phyloP scores from a whole-genome alignment of 768 basidiomycete species.

The Dentipellis sp. region DNA sequence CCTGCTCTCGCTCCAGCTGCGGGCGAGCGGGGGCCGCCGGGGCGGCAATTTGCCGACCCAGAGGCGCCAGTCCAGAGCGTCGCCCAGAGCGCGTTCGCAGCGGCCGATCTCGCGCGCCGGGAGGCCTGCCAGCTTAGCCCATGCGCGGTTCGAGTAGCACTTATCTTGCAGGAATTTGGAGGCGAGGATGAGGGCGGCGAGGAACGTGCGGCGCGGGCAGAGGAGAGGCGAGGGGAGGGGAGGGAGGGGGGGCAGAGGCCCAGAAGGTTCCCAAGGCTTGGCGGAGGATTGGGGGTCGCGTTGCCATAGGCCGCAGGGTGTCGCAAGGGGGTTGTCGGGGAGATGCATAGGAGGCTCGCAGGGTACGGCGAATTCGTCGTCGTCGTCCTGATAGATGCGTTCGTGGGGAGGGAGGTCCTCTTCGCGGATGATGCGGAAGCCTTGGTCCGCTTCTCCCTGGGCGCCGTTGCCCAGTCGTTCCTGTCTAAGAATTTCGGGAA shows the following conservation, averaged over 20 bases:
- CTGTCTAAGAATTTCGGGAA: conserved; percentile 50
- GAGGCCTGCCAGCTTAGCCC: conserved; percentile 90
- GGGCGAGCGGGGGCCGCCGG: conserved; percentile 1
- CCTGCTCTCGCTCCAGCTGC: conserved; percentile 10
- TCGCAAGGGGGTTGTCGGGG: conserved; percentile 4
- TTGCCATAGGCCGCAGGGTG: conserved; percentile 1
- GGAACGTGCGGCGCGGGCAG: conserved; percentile 83
- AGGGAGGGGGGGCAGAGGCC: conserved; percentile 26
- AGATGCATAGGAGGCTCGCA: conserved; percentile 7
- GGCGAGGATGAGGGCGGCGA: conserved; percentile 81
- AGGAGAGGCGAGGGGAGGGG: conserved; percentile 70
- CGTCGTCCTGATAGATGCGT: conserved; percentile 28
- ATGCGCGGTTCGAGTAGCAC: conserved; percentile 88
- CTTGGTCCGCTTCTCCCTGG: conserved; percentile 31
- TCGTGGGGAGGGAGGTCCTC: conserved; percentile 25
- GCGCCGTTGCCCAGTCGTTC: conserved; percentile 38
- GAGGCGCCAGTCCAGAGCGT: conserved; percentile 82
- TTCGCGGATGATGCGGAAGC: conserved; percentile 32
- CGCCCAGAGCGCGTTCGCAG: conserved; percentile 83
- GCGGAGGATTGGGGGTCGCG: background rate
- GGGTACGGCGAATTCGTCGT: conserved; percentile 5
- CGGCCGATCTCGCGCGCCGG: conserved; percentile 78
- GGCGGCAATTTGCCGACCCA: conserved; percentile 73
- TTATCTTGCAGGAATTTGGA: conserved; percentile 92
- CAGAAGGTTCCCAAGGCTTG: conserved; percentile 10